Base-by-base conservation (phyloP, 106 monocot species). In the Narthecium ossifragum region DNA sequence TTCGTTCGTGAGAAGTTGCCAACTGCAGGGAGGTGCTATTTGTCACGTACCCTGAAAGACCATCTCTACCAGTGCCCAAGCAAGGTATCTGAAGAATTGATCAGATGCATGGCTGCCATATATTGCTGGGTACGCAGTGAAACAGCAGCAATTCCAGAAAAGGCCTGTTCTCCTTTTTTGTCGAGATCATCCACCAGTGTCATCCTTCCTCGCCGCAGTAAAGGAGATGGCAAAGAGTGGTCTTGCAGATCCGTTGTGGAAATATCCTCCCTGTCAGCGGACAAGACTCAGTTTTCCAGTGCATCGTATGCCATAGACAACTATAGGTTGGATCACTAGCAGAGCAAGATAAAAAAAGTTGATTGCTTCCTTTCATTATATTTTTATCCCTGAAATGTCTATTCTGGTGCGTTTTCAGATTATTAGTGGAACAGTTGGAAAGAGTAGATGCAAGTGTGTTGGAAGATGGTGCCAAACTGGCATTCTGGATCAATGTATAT, bases 401-500 rank as follows among this genome's bases (percentile, higher is more conserved):
- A n/a, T n/a, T n/a, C n/a, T n/a, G n/a, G n/a, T n/a, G n/a, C n/a
- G 45, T 26, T 74, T 26, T 49, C 69, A 90, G 90, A 52, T 70
- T 67, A 64, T 57, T 90, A 48, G 79, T 85, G 50, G 82, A 90
- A 46, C 82, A 90, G 26, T 67, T 90, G 6, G 85, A 85, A 61
- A 75, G 61, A 60, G 82, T 85, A 29, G 82, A 90, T 65, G 46
- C 75, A 11, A 70, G 67, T 45, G 41, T 46, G 13, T 29, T 79
- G 54, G 79, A 74, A 61, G 75, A 31, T 60, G 74, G 53, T 53
- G 79, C 75, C 17, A 85, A 90, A 57, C 63, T 85, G 70, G 85
- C 90, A 49, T 90, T 90, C 64, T 90, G 90, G 90, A 73, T 90
- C 52, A 90, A 90, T 77, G 53, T 90, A 40, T 85, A 85, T 64